phyloP scores from a whole-genome alignment of 1,139 yeast species.

The Lodderomyces beijingensis region DNA sequence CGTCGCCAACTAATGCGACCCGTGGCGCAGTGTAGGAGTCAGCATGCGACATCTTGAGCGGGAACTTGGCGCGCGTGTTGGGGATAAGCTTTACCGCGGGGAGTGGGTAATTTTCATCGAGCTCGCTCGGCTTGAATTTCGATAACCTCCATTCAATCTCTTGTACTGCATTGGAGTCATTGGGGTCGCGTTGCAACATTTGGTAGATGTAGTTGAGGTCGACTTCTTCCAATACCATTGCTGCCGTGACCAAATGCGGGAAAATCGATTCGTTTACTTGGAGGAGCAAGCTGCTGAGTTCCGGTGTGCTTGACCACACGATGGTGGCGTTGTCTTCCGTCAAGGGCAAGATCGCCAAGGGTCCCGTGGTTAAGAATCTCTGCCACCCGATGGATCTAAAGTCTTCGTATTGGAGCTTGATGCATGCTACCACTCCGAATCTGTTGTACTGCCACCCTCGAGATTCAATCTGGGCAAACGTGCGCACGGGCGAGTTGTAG shows the following conservation, averaged over 20 bases:
- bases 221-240: constrained; percentile 59
- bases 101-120: constrained; percentile 65
- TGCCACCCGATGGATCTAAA: constrained; percentile 84
- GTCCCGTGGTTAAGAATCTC: constrained; percentile 87
- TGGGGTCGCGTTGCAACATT: constrained; percentile 28
- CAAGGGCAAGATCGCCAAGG: constrained; percentile 84
- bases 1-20: constrained; percentile 92
- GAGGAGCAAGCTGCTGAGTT: constrained; percentile 59
- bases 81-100: constrained; percentile 55
- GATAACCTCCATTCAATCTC: constrained; percentile 74
- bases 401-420: constrained; percentile 70
- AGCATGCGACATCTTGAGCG: constrained; percentile 83
- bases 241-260: constrained; percentile 76
- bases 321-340: constrained; percentile 83
- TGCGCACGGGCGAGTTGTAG: constrained; percentile 86
- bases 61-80: constrained; percentile 80
- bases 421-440: constrained; percentile 88
- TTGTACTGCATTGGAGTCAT: constrained; percentile 48
- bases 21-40: constrained; percentile 82
- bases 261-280: constrained; percentile 60
- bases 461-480: constrained; percentile 74
- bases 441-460: constrained; percentile 91
- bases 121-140: constrained; percentile 34
- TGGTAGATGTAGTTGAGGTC: constrained; percentile 38
- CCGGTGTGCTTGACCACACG: constrained; percentile 90